Evolutionary conservation across 257 asterid genomes (phyloP).

Genomic region (Ophiorrhiza pumila): DNA sequence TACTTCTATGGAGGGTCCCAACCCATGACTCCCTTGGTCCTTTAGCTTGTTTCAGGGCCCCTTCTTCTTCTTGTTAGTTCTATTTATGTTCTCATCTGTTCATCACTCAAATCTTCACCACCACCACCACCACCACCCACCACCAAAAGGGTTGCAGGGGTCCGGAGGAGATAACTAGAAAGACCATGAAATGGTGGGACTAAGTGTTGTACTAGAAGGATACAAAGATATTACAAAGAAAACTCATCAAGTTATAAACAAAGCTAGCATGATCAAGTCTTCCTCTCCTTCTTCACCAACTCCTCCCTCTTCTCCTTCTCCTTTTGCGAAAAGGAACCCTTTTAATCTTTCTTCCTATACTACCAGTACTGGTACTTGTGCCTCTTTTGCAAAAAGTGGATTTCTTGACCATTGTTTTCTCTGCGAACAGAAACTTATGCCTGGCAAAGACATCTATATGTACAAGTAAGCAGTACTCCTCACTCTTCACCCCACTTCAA

Average conservation of each 20-base stretch:
- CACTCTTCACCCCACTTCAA: background rate
- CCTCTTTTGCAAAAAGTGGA: slow-evolving; percentile 18
- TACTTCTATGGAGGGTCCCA: slow-evolving; percentile 18
- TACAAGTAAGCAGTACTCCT: slow-evolving; percentile 59
- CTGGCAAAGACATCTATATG: slow-evolving; percentile 88
- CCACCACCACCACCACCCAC: slow-evolving; percentile 15
- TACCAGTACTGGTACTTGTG: background rate
- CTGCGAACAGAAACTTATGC: slow-evolving; percentile 62
- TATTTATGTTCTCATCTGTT: slow-evolving; percentile 19
- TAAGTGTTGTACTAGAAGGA: slow-evolving; percentile 72
- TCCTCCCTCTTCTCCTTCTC: slow-evolving; percentile 23
- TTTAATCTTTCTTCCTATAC: background rate
- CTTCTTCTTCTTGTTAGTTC: slow-evolving; percentile 4
- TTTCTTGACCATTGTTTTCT: slow-evolving; percentile 76
- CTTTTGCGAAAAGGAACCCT: slow-evolving; percentile 20
- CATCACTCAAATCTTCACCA: background rate
- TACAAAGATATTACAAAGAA: slow-evolving; percentile 20
- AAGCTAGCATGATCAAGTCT: slow-evolving; percentile 57
- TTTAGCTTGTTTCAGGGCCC: slow-evolving; percentile 8
- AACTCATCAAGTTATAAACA: slow-evolving; percentile 53
- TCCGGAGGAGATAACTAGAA: background rate
- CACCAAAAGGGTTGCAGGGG: slow-evolving; percentile 7
- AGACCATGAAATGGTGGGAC: slow-evolving; percentile 76
- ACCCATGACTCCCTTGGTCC: background rate
- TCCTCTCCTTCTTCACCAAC: slow-evolving; percentile 31